Base-by-base conservation (phyloP, 257 asterid species). In the Salvia rosmarinus region DNA sequence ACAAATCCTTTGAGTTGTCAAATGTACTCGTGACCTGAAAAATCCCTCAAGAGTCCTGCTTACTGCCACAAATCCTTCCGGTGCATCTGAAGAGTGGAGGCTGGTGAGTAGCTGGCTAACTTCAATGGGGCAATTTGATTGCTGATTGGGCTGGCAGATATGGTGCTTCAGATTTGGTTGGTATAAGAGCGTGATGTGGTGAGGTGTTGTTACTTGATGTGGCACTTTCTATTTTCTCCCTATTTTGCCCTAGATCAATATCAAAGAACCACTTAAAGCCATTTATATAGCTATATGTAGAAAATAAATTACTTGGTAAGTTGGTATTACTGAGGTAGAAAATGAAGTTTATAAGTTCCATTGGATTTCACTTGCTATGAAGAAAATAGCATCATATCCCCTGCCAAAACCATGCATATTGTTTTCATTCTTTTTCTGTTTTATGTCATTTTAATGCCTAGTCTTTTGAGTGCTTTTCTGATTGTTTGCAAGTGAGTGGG, bases 151-250 rank as follows among this genome's bases (percentile, higher is more conserved):
- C 89, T 81, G 84, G 81, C 69, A 84, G 85, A n/a, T n/a, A n/a
- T n/a, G n/a, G n/a, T n/a, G n/a, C n/a, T n/a, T n/a, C n/a, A n/a
- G n/a, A 75, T 75, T 75, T 81, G 87, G 73, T 84, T 83, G 85
- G 82, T 82, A 71, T 43, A 71, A 70, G 75, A 79, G 83, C 85
- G 81, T 75, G 79, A 82, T 72, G 74, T 63, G 90, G 92, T 91
- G 96, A 85, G 93, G 91, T 81, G 92, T 80, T 69, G 55, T 80
- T 79, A 76, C 88, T 85, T 77, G 82, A 78, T 81, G 63, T 52
- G 78, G 72, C 83, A 62, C 63, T 79, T 59, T 81, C 74, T 72
- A 68, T 61, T 85, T 64, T 81, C 42, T 83, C 79, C 66, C 69
- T 62, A 57, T 61, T 68, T 74, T 42, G n/a, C 80, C 80, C 70